Base-by-base conservation (phyloP, 768 basidiomycete species). In the Termitomyces sp. region DNA sequence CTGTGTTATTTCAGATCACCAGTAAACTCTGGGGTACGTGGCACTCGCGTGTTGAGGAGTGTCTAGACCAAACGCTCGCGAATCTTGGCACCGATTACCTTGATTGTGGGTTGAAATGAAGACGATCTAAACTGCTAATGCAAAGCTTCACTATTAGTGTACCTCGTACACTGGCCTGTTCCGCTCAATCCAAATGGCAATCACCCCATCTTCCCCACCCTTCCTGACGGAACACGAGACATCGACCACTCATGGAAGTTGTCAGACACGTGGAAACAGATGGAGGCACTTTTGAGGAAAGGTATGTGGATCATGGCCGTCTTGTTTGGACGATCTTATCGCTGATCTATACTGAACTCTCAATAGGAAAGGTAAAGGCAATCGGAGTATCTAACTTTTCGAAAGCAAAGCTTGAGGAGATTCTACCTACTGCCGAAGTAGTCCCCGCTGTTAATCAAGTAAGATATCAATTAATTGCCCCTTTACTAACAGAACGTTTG, bases 1-100 rank as follows among this genome's bases (percentile, higher is more conserved):
- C 22, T 22, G 27, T 49, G 31, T 24, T 11, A 11, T 18, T 54
- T 39, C 60, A 88, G 87, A 81, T 89, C 59, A 89, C 87, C 1
- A 88, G 87, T 70, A 89, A 87, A 65, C 66, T 89, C 12, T 88
- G 84, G 85, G 72, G 80, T 41, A 86, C 86, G 9, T 84, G 81
- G 69, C 91, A 92, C 69, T 72, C 76, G 51, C 80, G 85, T 46
- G 90, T 90, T 34, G 89, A 91, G 66, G 83, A 86, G 62, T 80
- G 82, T 58, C 80, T 95, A 13, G 84, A 93, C 68, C 78, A 87
- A 67, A 87, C 89, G 16, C 84, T 95, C 15, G 79, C 82, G 24
- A 85, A 85, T 66, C 84, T 96, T 34, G 91, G 88, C n/a, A 83
- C 82, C 34, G 87, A 92, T 75, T 95, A 95, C 72, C 81, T 95